Base-by-base conservation (phyloP, 1,139 yeast species). In the Candida sanyaensis region DNA sequence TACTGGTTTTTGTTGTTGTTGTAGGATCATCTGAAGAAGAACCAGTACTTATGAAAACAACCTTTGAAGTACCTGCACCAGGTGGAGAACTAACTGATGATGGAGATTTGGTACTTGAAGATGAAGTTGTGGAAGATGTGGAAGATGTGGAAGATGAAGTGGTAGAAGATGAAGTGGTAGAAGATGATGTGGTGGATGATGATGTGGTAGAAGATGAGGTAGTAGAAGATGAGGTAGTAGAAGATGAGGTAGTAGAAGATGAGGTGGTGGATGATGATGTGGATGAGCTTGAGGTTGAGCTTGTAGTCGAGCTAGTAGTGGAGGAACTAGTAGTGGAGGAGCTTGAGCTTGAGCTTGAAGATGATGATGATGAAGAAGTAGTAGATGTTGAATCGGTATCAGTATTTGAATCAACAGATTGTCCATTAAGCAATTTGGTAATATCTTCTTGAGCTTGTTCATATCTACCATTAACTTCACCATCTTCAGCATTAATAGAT, bases 401-500 rank as follows among this genome's bases (percentile, higher is more conserved):
- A 11, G 5, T 36, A 31, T 41, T 48, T 4, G 48, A 31, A 7
- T 46, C 54, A 40, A 57, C 55, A 9, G 52, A 34, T 1, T 52
- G 58, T 11, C 69, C 71, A 34, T 52, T 53, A 39, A 50, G 54
- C 48, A 83, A 69, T 26, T 63, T 57, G 21, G 64, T 68, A 56
- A 81, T 82, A 43, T 84, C 86, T 9, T 64, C 60, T 41, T 69
- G 65, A 9, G 83, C 88, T 50, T 75, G 66, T 0, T 65, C 63
- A 41, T 65, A 61, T 65, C 91, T 80, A 12, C 90, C 93, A 58
- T 83, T 76, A 41, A 88, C 75, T 47, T 68, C 62, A 49, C 96
- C 96, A 58, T 75, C 80, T 31, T 71, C 68, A 29, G 95, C 84
- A 33, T 75, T 63, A 53, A 90, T 88, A 4, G 92, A 84, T 41